These are phyloP conservation scores for Bruguiera hainesii DNA, from an alignment of 441 rosid species.

Conservation along the genomic window DNA sequence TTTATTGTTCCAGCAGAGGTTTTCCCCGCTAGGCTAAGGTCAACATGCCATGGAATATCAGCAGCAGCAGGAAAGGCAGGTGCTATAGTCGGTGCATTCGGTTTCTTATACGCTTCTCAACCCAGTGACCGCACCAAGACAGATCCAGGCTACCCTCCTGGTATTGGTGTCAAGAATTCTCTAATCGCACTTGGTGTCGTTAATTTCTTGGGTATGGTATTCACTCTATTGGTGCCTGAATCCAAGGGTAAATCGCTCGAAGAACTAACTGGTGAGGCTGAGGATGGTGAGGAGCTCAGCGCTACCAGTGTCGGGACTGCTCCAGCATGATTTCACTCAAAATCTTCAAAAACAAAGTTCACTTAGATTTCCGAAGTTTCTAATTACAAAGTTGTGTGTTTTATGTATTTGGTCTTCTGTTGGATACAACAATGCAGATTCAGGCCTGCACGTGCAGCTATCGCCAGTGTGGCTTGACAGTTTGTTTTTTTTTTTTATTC, in stretches of 20 bases:
- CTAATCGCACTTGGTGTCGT: constrained; percentile 52
- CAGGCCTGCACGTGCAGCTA: no score
- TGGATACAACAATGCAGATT: no score
- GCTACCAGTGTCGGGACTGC: constrained; percentile 27
- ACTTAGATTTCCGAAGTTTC: background rate
- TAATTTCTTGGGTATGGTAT: constrained; percentile 51
- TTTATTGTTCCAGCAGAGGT: constrained; percentile 87
- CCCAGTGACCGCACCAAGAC: constrained; percentile 45
- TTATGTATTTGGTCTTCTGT: background rate
- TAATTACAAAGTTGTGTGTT: background rate
- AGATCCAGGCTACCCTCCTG: constrained; percentile 69
- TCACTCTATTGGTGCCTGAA: constrained; percentile 71
- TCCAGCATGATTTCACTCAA: constrained; percentile 29
- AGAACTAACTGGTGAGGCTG: constrained; percentile 68
- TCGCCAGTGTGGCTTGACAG: no score
- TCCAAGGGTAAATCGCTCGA: constrained; percentile 74
- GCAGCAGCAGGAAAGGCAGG: constrained; percentile 80
- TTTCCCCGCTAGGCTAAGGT: constrained; percentile 74
- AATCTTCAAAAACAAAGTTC: no score
- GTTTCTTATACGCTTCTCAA: constrained; percentile 71
- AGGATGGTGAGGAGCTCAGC: constrained; percentile 18
- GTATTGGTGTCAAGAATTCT: constrained; percentile 71
- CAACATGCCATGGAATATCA: constrained; percentile 86
- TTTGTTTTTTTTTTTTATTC: no score
- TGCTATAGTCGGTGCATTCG: constrained; percentile 78